Evolutionary conservation across 2,329 filamentous ascomycete genomes (phyloP), one percentile per base, ranked within the genome.

Genomic region (Samsoniella hepiali): DNA sequence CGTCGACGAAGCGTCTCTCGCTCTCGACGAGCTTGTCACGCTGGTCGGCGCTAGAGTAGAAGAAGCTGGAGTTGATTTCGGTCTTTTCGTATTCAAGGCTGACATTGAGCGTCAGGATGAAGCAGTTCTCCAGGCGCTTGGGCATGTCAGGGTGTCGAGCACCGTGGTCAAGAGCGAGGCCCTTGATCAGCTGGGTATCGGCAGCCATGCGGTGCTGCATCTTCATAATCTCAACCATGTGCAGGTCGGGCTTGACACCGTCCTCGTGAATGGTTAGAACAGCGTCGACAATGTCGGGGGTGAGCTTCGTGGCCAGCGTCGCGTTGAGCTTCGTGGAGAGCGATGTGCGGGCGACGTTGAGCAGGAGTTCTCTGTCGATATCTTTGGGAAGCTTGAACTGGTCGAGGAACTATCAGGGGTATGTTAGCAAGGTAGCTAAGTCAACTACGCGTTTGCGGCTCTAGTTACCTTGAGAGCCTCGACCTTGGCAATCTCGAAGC

Each of bases 181-280:
- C 95, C 68, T 91, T 88, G 76, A 99, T 97, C 65, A 99, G 87
- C 77, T 97, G 93, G 63, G 95, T 99, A 77, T 99, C 95, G 38
- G 95, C 91, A 64, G 94, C 93, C 59, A 91, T 93, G 70, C 94
- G 91, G 81, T 99, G 95, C 81, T 99, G 95, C 94, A 99, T 98
- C 77, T 96, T 98, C 95, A 99, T 99, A 72, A 99, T 98, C 79
- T 99, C 95, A 69, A 99, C 85, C 95, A 99, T 99, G 82, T 98
- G 94, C 73, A 99, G 79, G 79, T 99, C 95, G 63, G 96, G 96
- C 81, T 98, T 98, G 67, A 87, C 88, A 32, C 91, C 91, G 22
- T 91, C 82, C 76, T 93, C 85, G 82, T 97, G 93, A 76, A 99
- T 99, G 68, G 95, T 87, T 63, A 99, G 88, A 55, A 99, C 95